Percentiles rank a stretch among this genome's conserved stretches.
Conservation (phyloP, 768 basidiomycete species). For the Tulasnella calospora region DNA sequence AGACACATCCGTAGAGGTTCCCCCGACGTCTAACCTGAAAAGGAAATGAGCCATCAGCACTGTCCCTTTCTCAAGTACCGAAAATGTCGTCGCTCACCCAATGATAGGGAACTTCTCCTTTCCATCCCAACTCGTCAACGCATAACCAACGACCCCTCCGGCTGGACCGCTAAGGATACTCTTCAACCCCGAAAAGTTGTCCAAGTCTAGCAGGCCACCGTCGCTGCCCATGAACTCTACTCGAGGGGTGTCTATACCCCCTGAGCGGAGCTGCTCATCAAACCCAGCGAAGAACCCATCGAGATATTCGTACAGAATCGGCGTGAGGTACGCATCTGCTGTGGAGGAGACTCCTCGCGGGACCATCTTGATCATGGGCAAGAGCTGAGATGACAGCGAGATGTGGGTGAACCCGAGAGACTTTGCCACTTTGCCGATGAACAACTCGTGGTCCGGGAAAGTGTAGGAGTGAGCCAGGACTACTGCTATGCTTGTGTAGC, state of each 20-base stretch:
- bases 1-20: slow-evolving; percentile 93
- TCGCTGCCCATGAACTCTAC: slow-evolving; percentile 98
- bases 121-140: slow-evolving; percentile 87
- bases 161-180: slow-evolving; percentile 91
- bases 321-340: slow-evolving; percentile 93
- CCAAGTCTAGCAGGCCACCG: slow-evolving; percentile 72
- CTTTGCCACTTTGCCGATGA: slow-evolving; percentile 66
- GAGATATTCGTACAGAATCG: slow-evolving; percentile 75
- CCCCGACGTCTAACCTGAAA: slow-evolving; percentile 79
- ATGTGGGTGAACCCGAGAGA: slow-evolving; percentile 84
- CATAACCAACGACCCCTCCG: slow-evolving; percentile 93
- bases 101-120: slow-evolving; percentile 69
- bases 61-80: background rate
- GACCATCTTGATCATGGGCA: slow-evolving; percentile 94
- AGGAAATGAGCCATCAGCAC: background rate
- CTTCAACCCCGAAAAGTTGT: slow-evolving; percentile 88
- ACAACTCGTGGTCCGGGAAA: slow-evolving; percentile 76
- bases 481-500: slow-evolving; percentile 83
- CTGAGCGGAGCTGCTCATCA: slow-evolving; percentile 56
- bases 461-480: slow-evolving; percentile 91
- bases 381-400: slow-evolving; percentile 79
- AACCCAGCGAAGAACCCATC: slow-evolving; percentile 91
- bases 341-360: slow-evolving; percentile 88
- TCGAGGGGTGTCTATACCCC: slow-evolving; percentile 43
- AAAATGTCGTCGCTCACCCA: slow-evolving; percentile 52